Evolutionary conservation across 2,329 filamentous ascomycete species (phyloP), one percentile per base, ranked within the genome.

Genomic region (Penicillium sp.): DNA sequence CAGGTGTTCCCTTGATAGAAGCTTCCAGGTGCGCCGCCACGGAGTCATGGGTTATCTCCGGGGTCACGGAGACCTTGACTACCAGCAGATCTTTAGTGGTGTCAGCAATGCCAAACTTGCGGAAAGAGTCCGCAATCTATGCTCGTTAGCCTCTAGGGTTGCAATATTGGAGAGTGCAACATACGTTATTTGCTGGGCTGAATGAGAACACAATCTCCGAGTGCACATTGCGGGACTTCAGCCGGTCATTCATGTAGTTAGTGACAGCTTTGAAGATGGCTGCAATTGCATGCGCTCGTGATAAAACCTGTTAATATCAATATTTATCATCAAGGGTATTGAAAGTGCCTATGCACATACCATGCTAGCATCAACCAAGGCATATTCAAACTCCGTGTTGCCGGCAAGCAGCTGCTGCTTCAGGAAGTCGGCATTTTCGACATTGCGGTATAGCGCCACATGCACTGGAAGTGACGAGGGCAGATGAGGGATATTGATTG

Each of bases 81-180:
- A 87, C 82, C 2, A 96, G 72, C n/a, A 98, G 69, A 56, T 84
- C 70, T 36, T 77, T 83, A 2, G 86, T 93, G 9, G 75, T 72
- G 10, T 87, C 80, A 0, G 79, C 75, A 47, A 97, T 83, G 39
- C 93, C 93, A 62, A 93, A 95, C 44, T 85, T 84, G 26, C 88
- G 85, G 69, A 97, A 97, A 0, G 89, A 85, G 58, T 96, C 90
- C 42, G 89, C 81, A 62, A 98, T 97, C 89, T 94, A 57, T 26
- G n/a, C 9, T 24, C 6, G 18, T 46, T 29, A 46, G 24, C 9
- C 29, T n/a, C n/a, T 9, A 11, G 6, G 10, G 35, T 38, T 5
- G 35, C 74, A 49, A 66, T 22, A 6, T 18, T 6, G 10, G 4
- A 29, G 11, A 26, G 28, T 13, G 23, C 24, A 44, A 46, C 50